Base-by-base conservation (phyloP, 805 yeast species). In the Phaffomyces opuntiae region DNA sequence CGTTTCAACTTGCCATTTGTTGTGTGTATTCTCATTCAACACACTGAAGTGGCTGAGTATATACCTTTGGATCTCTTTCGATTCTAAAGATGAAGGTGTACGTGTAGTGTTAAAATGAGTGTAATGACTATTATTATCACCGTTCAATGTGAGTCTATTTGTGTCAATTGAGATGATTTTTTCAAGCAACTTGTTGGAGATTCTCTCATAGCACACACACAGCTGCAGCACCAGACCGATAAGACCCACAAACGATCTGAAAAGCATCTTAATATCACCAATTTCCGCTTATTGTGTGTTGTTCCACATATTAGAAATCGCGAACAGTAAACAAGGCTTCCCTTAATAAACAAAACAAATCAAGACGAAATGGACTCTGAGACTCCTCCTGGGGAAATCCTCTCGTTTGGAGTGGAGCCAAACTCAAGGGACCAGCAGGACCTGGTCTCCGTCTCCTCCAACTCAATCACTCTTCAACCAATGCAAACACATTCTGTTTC, bases 51-150 rank as follows among this genome's bases (percentile, higher is more conserved):
- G 68, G 1, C 47, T 25, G 14, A 44, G 47, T 21, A 75, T 63
- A 49, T 70, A 74, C 9, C 61, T 48, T 41, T 66, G 69, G 8
- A 72, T 66, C 21, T 57, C 39, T 3, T 51, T 31, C 2, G 78
- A 70, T 9, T 68, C 71, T 8, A 53, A 50, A 3, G 74, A 61
- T 1, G 77, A 78, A 0, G 80, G 77, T 0, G 56, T 49, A 38
- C 81, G 48, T 2, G 72, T 67, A 3, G 51, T 56, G 49, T 69
- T 67, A 48, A 67, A 63, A 34, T 69, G 70, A 9, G 31, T 43
- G 35, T 54, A 47, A 34, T 59, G 62, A 38, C 53, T 55, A 1
- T 17, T 13, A 21, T 58, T 54, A 1, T n/a, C 7, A 8, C 38
- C 33, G 24, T 56, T 46, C 27, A 55, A 41, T 3, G 49, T 43